Evolutionary conservation across 2,329 filamentous ascomycete species (phyloP).

Genomic region (Apiospora saccharicola): DNA sequence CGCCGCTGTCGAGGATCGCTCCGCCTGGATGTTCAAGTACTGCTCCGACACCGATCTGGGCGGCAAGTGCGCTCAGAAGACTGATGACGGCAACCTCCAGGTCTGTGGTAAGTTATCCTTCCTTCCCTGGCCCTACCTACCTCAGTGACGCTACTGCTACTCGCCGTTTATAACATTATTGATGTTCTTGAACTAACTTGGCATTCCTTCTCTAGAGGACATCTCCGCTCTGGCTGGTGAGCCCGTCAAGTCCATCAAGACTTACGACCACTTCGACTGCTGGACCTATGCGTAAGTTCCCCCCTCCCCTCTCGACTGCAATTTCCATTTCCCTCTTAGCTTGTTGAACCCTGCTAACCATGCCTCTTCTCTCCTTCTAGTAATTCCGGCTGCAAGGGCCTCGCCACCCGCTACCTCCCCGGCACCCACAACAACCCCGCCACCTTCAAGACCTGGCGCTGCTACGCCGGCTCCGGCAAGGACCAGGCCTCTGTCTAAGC

Average conservation of each 20-base stretch:
- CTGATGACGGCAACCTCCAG: not conserved
- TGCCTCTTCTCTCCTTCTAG: not conserved
- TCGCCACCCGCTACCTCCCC: not conserved
- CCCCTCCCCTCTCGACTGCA: too few relatives aligned
- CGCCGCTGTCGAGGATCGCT: not conserved
- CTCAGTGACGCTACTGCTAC: not conserved
- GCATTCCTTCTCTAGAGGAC: not conserved
- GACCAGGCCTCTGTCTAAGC: not conserved
- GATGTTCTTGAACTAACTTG: not conserved
- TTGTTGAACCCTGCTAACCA: not conserved
- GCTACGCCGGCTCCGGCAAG: not conserved
- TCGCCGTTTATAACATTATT: not conserved
- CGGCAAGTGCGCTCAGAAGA: not conserved
- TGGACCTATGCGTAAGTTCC: constrained; percentile 13
- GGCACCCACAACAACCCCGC: constrained; percentile 5
- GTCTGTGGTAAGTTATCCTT: not conserved
- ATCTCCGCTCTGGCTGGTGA: not conserved
- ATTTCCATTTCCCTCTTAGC: too few relatives aligned
- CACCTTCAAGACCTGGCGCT: not conserved
- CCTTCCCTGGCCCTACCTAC: not conserved
- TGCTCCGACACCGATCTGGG: not conserved
- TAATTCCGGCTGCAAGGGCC: not conserved
- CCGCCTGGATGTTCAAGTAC: constrained; percentile 7
- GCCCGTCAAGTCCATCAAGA: not conserved
- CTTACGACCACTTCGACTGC: not conserved